Conservation (phyloP, 441 rosid genomes). For the Populus tomentosa region DNA sequence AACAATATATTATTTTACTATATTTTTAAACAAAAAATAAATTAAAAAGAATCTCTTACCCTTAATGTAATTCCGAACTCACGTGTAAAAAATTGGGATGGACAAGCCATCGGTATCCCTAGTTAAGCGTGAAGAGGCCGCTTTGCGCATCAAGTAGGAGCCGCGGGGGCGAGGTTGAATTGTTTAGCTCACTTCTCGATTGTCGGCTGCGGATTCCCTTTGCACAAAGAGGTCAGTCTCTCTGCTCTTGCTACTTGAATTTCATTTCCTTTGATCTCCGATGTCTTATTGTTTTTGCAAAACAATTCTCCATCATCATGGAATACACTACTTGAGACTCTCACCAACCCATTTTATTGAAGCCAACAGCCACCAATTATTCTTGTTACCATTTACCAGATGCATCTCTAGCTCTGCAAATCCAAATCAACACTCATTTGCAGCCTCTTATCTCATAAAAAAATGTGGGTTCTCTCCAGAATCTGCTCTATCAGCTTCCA, state of each 20-base stretch:
- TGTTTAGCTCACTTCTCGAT: neutral
- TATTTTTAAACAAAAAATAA: no score
- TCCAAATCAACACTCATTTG: neutral
- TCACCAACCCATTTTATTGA: neutral
- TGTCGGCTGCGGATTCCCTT: neutral
- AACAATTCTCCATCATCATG: neutral
- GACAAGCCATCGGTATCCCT: no score
- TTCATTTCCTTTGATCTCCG: neutral
- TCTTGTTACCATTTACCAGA: neutral
- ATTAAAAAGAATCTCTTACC: no score
- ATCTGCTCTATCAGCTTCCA: conserved; percentile 13
- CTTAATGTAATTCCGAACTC: no score
- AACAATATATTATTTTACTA: no score
- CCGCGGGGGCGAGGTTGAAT: no score
- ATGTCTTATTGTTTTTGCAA: neutral
- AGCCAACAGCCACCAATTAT: neutral
- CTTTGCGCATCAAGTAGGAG: no score
- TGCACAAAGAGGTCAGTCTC: neutral
- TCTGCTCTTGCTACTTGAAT: neutral
- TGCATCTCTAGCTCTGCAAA: neutral
- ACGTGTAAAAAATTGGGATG: no score
- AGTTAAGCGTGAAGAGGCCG: no score
- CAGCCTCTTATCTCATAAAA: conserved; percentile 11
- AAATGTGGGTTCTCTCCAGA: conserved; percentile 17
- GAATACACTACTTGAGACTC: neutral